A percentile compares a stretch with the other conserved stretches of the same genome.
phyloP scores from a whole-genome alignment of 192 early-diverging fungal species.

The Linnemannia hyalina region DNA sequence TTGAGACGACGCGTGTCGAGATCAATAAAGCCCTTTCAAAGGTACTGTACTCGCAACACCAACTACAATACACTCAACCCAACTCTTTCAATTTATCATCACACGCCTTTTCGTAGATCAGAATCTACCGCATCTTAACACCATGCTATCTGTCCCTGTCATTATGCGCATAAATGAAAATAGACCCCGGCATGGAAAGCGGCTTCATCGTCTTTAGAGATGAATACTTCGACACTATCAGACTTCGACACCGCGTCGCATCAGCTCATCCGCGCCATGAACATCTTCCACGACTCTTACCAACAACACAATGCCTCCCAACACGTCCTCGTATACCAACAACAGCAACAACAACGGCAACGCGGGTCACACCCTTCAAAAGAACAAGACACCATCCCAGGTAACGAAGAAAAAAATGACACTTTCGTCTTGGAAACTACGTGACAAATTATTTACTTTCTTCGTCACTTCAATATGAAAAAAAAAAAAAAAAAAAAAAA shows the following conservation, averaged over 20 bases:
- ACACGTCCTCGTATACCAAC: background rate
- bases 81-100: background rate
- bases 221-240: background rate
- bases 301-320: background rate
- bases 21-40: background rate
- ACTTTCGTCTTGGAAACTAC: background rate
- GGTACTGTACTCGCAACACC: background rate
- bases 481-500: too few species aligned
- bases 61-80: background rate
- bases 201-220: background rate
- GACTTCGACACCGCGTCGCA: background rate
- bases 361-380: background rate
- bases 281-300: background rate
- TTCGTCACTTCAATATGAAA: background rate
- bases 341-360: background rate
- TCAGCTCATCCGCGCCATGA: background rate
- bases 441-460: background rate
- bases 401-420: background rate
- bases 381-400: constrained; percentile 1
- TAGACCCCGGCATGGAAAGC: background rate
- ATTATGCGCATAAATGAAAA: background rate
- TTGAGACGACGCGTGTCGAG: background rate
- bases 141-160: background rate
- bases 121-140: background rate
- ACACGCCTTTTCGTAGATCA: background rate